Evolutionary conservation across 2,329 filamentous ascomycete genomes (phyloP).

Genomic region (Aspergillus texensis): DNA sequence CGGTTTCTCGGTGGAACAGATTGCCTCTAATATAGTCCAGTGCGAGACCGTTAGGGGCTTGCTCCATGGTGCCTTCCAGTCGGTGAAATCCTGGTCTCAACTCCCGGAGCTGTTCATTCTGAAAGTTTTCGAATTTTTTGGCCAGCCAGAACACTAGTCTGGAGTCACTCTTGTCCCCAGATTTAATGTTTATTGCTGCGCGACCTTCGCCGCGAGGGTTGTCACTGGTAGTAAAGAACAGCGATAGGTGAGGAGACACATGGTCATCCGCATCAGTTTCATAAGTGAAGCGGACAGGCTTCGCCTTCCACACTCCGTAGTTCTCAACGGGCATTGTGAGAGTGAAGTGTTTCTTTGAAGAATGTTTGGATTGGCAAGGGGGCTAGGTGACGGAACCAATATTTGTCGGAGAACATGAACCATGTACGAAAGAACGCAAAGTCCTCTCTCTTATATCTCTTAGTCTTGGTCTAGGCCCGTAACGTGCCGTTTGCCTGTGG

Average conservation of each 20-base stretch:
- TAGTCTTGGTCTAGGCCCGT: neutral
- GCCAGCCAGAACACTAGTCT: constrained; percentile 24
- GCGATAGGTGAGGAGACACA: constrained; percentile 17
- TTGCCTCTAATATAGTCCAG: constrained; percentile 23
- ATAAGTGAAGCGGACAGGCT: constrained; percentile 13
- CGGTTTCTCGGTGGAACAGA: constrained; percentile 18
- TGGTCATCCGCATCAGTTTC: constrained; percentile 13
- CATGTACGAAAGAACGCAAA: too few relatives aligned
- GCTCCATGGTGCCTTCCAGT: constrained; percentile 3
- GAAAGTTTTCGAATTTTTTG: constrained; percentile 12
- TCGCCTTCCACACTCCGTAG: constrained; percentile 25
- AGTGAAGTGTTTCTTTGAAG: neutral
- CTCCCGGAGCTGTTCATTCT: constrained; percentile 12
- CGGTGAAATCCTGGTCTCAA: constrained; percentile 17
- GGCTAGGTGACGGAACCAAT: neutral
- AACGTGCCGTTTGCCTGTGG: neutral
- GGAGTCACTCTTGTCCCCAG: constrained; percentile 17
- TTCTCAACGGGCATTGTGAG: constrained; percentile 18
- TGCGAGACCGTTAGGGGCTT: neutral
- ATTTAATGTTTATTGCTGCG: constrained; percentile 25
- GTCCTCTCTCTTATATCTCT: neutral
- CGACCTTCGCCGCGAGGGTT: constrained; percentile 4
- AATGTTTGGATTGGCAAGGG: neutral
- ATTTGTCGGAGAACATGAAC: neutral
- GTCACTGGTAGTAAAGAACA: constrained; percentile 16